These are phyloP conservation scores for Colletotrichum tanaceti DNA, from an alignment of 2,329 filamentous ascomycete genomes.

Conservation along the genomic window DNA sequence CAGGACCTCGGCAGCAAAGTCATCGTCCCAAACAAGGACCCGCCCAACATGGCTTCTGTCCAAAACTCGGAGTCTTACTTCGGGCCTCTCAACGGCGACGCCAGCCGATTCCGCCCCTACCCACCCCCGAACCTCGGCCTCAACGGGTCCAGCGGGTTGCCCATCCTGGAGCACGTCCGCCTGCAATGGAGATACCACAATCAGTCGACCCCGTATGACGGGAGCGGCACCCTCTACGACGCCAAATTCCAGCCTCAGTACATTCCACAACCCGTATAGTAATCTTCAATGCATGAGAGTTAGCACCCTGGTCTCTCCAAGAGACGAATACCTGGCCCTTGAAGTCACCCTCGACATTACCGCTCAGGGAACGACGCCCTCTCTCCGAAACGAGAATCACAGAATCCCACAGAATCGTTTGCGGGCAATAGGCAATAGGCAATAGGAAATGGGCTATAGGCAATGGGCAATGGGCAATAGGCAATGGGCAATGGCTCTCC, in stretches of 20 bases:
- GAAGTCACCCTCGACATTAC: background rate
- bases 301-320: background rate
- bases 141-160: conserved; percentile 56
- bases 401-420: background rate
- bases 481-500: too few relatives aligned
- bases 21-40: conserved; percentile 51
- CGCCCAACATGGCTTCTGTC: conserved; percentile 49
- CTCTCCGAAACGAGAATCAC: background rate
- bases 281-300: background rate
- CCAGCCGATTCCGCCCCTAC: conserved; percentile 46
- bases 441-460: too few relatives aligned
- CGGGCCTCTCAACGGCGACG: conserved; percentile 54
- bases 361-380: background rate
- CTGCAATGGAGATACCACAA: conserved; percentile 47
- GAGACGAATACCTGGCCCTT: background rate
- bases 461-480: too few relatives aligned
- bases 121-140: conserved; percentile 58
- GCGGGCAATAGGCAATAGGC: too few relatives aligned
- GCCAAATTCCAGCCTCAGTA: conserved; percentile 56
- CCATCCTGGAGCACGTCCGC: conserved; percentile 50
- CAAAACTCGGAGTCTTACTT: conserved; percentile 58
- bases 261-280: conserved; percentile 44
- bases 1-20: conserved; percentile 48
- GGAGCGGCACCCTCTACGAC: conserved; percentile 57
- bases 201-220: conserved; percentile 58